phyloP scores from a whole-genome alignment of 345 rosid species.

The Nasturtium officinale region DNA sequence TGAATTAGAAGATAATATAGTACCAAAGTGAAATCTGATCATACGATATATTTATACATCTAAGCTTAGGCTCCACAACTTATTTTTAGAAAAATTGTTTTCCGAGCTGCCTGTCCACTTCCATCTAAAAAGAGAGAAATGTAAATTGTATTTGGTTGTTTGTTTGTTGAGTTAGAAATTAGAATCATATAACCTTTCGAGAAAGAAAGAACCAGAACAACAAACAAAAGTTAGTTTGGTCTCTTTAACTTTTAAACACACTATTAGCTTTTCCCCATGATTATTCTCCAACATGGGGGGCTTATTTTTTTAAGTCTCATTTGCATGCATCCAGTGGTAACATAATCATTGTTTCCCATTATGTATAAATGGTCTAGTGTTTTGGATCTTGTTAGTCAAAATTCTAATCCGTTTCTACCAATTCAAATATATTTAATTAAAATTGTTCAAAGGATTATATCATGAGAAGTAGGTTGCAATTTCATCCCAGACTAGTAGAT shows the following conservation, averaged over 20 bases:
- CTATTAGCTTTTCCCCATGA: conserved; percentile 43
- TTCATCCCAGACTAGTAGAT: conserved; percentile 25
- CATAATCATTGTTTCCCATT: conserved; percentile 41
- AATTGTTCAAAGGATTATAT: conserved; percentile 15
- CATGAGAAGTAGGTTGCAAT: conserved; percentile 33
- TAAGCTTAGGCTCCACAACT: conserved; percentile 1
- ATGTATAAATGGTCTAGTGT: conserved; percentile 15
- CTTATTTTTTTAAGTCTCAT: conserved; percentile 40
- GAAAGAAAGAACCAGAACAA: conserved; percentile 17
- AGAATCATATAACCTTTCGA: conserved; percentile 20
- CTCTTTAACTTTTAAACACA: conserved; percentile 40
- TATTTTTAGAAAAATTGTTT: neutral
- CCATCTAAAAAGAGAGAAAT: conserved; percentile 1
- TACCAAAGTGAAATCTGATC: neutral
- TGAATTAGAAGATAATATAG: conserved; percentile 10
- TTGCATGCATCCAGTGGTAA: conserved; percentile 51
- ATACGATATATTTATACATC: neutral
- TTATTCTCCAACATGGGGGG: conserved; percentile 45
- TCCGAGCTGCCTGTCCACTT: conserved; percentile 21
- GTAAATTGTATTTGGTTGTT: conserved; percentile 9
- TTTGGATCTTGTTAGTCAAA: conserved; percentile 37
- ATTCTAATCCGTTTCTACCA: conserved; percentile 41
- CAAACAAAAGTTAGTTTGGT: conserved; percentile 38
- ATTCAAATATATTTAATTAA: neutral
- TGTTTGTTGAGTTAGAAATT: conserved; percentile 13